These are phyloP conservation scores for Ogataea haglerorum DNA, from an alignment of 805 yeast genomes.

Conservation along the genomic window DNA sequence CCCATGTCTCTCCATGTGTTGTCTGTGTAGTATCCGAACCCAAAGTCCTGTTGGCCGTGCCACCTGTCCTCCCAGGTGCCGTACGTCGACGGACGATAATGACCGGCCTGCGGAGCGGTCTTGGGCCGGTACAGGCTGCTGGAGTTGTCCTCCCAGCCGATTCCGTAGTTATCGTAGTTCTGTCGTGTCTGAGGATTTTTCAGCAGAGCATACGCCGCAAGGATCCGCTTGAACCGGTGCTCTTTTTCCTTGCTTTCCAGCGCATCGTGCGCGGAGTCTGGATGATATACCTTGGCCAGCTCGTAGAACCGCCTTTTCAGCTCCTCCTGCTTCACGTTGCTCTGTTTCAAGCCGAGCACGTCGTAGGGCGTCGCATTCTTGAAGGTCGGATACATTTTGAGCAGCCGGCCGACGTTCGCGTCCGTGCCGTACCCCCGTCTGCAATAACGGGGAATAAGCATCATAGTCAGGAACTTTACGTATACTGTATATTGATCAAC, in stretches of 20 bases:
- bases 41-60: constrained; percentile 17
- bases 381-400: constrained; percentile 42
- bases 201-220: constrained; percentile 58
- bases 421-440: constrained; percentile 1
- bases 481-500: not conserved
- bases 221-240: constrained; percentile 52
- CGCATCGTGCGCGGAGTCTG: constrained; percentile 45
- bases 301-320: constrained; percentile 52
- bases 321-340: constrained; percentile 34
- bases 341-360: constrained; percentile 45
- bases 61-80: constrained; percentile 32
- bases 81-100: constrained; percentile 17
- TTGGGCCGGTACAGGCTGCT: constrained; percentile 21
- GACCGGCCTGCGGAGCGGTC: constrained; percentile 19
- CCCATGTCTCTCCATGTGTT: constrained; percentile 25
- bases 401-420: constrained; percentile 11
- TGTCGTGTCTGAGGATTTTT: constrained; percentile 41
- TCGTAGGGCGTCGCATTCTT: constrained; percentile 67
- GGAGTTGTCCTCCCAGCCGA: constrained; percentile 42
- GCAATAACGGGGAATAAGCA: not conserved
- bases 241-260: constrained; percentile 26
- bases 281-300: constrained; percentile 76
- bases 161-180: constrained; percentile 43
- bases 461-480: not conserved
- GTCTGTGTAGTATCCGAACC: constrained; percentile 29